Evolutionary conservation across 1,284 basidiomycete species (phyloP).

Genomic region (Schizopora paradoxa): DNA sequence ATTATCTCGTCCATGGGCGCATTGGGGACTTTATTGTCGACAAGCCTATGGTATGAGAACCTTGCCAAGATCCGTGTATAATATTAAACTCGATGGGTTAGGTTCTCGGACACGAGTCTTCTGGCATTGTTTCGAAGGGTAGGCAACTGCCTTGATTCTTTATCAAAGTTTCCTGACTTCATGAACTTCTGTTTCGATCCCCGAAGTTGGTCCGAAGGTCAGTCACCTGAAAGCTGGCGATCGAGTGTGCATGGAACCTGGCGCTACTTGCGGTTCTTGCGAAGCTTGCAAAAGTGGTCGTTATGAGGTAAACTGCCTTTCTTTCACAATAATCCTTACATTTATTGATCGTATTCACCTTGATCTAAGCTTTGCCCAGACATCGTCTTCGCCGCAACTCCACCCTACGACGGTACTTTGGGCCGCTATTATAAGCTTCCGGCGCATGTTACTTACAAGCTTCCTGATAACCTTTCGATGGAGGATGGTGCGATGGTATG

Average conservation of each 20-base stretch:
- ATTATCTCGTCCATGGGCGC: conserved; percentile 71
- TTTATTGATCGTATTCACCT: conserved; percentile 22
- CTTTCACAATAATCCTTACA: conserved; percentile 5
- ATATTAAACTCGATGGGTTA: conserved; percentile 19
- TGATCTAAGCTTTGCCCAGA: conserved; percentile 60
- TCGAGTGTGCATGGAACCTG: conserved; percentile 84
- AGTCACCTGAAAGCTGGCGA: conserved; percentile 76
- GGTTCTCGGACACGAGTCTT: conserved; percentile 55
- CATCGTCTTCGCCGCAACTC: conserved; percentile 84
- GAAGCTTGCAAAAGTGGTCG: conserved; percentile 72
- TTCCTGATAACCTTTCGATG: conserved; percentile 69
- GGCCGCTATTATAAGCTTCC: conserved; percentile 77
- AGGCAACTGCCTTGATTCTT: conserved; percentile 7
- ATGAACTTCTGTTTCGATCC: too few species aligned
- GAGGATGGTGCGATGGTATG: conserved; percentile 83
- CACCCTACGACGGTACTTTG: conserved; percentile 86
- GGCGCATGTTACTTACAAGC: conserved; percentile 65
- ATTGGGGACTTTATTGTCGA: conserved; percentile 77
- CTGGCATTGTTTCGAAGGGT: conserved; percentile 43
- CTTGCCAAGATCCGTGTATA: conserved; percentile 4
- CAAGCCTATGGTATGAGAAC: conserved; percentile 62
- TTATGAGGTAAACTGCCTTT: conserved; percentile 56
- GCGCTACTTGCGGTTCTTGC: conserved; percentile 68
- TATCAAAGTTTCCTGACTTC: not conserved
- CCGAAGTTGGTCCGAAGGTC: conserved; percentile 63